phyloP scores from a whole-genome alignment of 129 eudicot species.

The Pittosporum tobira region DNA sequence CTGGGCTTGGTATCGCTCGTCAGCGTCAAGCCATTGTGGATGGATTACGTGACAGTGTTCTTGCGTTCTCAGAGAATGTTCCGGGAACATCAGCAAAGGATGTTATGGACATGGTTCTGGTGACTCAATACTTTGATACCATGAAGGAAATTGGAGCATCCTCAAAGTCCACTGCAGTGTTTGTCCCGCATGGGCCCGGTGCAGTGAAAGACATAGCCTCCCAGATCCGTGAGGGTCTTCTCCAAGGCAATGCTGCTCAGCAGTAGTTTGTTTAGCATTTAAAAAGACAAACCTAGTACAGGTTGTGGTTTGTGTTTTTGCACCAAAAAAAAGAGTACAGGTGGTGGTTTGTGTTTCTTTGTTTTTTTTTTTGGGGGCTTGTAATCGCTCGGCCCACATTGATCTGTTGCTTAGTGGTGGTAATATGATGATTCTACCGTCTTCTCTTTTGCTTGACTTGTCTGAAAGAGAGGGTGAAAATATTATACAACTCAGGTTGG shows the following conservation, averaged over 20 bases:
- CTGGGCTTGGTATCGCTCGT: slow-evolving; percentile 67
- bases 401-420: not conserved
- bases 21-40: slow-evolving; percentile 80
- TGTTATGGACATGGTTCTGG: slow-evolving; percentile 68
- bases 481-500: not conserved
- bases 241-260: slow-evolving; percentile 29
- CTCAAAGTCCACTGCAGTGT: slow-evolving; percentile 58
- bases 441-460: slow-evolving; percentile 4
- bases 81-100: slow-evolving; percentile 68
- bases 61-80: slow-evolving; percentile 57
- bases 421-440: not conserved
- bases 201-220: slow-evolving; percentile 61
- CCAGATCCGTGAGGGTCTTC: slow-evolving; percentile 63
- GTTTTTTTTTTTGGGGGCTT: not conserved
- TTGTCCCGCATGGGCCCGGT: slow-evolving; percentile 73
- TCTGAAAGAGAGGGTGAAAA: not conserved
- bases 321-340: no score
- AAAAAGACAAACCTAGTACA: not conserved
- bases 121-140: slow-evolving; percentile 72
- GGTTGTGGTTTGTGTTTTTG: not conserved
- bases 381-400: not conserved
- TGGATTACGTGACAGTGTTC: slow-evolving; percentile 58
- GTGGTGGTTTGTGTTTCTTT: not conserved
- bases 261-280: not conserved
- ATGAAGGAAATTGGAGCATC: slow-evolving; percentile 76